Evolutionary conservation across 371 early-diverging fungal species (phyloP), one percentile per base, ranked within the genome.

Genomic region (Parasitella parasitica): DNA sequence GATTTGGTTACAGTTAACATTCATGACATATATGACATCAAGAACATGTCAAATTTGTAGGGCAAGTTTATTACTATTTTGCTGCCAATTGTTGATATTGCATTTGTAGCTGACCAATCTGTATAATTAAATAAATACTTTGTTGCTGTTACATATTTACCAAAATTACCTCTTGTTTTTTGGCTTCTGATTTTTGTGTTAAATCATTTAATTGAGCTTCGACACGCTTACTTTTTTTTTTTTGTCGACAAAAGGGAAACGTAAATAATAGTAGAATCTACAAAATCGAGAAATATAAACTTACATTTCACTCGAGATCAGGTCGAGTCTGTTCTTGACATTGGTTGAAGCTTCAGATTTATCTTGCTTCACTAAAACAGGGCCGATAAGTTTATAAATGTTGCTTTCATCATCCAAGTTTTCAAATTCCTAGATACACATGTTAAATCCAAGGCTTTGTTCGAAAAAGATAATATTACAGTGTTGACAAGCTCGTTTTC

Each of bases 301-400:
- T 75, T 82, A 92, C 94, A 96, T 94, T 83, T 98, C 97, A 6
- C 77, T 78, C 24, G 78, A 71, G 71, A 98, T 98, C 59, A 88
- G 93, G 39, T 96, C 94, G 55, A 98, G 85, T 59, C 98, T 91
- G 82, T 97, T 97, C 68, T 89, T 87, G 22, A 98, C 96, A 63
- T 97, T 97, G 27, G 86, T 72, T 15, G 66, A 74, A 24, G 98
- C 96, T 74, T 98, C 98, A 2, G 75, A 64, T 59, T 81, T 84
- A 11, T 96, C 97, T 74, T 97, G 97, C 78, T 91, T 94, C 13
- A 97, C 92, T 20, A 98, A 83, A 18, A 96, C 97, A 32, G 98
- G 97, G 0, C 97, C 98, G 61, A 96, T 90, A 59, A 97, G 79
- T 72, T 98, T 98, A 83, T 90, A 98, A 28, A 98, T 89, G 57